Base-by-base conservation (phyloP, 2,329 filamentous ascomycete genomes). In the Botrytis cinerea region DNA sequence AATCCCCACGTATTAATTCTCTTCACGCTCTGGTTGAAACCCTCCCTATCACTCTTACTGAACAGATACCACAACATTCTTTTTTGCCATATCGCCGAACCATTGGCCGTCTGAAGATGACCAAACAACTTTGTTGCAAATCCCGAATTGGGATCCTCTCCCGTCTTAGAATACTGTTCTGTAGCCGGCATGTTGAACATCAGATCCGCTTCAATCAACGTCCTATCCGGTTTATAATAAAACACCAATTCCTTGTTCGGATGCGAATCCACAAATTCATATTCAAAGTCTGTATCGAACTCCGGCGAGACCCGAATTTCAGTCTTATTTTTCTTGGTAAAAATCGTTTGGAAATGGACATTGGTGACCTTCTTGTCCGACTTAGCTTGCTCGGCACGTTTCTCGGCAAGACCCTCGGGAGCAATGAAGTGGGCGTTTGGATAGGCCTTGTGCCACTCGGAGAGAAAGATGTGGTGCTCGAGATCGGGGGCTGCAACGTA, bases 401-500 rank as follows among this genome's bases (percentile, higher is more conserved):
- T 97, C 83, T 95, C 93, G 35, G 89, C 90, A 1, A 99, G 88
- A 0, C 93, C 93, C 78, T 95, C 91, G 1, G 93, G 92, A 1
- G 91, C 95, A 78, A 98, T 88, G 66, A 99, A 87, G 78, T 91
- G 90, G 46, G 95, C 95, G 60, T 87, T 82, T 0, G 95, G 95
- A 81, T 89, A 98, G 40, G 89, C 92, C 67, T 88, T 84, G 79
- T 92, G 90, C 95, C 96, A 99, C 67, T 93, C 87, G 0, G 92
- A 91, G 71, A 99, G 82, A 85, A 96, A 97, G 81, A 99, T 93
- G 87, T 99, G 96, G 83, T 99, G 96, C 84, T 99, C 94, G 70
- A 93, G 87, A 82, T 99, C 96, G 1, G 92, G 89, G 0, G 96
- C 95, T 40, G 95, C 86, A 77, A 99, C 91, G 86, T 98, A 98